Evolutionary conservation across 2,329 filamentous ascomycete species (phyloP).

Genomic region (Cephalotrichum gorgonifer): DNA sequence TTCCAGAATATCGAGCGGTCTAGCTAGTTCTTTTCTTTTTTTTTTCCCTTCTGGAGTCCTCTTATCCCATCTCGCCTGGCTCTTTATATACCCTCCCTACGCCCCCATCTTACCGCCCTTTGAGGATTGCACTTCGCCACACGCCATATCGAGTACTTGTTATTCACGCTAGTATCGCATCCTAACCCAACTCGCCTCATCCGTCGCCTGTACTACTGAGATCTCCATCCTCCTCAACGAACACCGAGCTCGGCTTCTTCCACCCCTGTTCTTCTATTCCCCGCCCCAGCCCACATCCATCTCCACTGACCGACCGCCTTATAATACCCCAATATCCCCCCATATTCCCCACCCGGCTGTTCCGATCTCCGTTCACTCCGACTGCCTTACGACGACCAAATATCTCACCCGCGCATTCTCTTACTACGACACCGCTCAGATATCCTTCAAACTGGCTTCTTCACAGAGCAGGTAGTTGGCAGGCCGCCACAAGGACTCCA

Average conservation of each 20-base stretch:
- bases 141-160: background rate
- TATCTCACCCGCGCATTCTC: background rate
- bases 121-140: background rate
- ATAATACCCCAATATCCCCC: no score
- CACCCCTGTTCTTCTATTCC: background rate
- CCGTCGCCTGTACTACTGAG: background rate
- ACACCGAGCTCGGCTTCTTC: background rate
- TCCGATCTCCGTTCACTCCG: background rate
- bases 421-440: background rate
- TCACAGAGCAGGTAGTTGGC: background rate
- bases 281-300: background rate
- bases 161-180: background rate
- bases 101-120: background rate
- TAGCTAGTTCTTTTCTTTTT: no score
- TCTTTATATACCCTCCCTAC: no score
- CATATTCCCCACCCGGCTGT: background rate
- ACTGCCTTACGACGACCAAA: background rate
- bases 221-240: background rate
- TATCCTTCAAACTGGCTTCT: background rate
- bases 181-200: background rate
- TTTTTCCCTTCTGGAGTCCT: background rate
- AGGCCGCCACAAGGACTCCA: background rate
- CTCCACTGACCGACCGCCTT: background rate
- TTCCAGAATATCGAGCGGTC: no score
- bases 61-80: background rate